Evolutionary conservation across 2,329 filamentous ascomycete genomes (phyloP).

Genomic region (Aureobasidium vineae): DNA sequence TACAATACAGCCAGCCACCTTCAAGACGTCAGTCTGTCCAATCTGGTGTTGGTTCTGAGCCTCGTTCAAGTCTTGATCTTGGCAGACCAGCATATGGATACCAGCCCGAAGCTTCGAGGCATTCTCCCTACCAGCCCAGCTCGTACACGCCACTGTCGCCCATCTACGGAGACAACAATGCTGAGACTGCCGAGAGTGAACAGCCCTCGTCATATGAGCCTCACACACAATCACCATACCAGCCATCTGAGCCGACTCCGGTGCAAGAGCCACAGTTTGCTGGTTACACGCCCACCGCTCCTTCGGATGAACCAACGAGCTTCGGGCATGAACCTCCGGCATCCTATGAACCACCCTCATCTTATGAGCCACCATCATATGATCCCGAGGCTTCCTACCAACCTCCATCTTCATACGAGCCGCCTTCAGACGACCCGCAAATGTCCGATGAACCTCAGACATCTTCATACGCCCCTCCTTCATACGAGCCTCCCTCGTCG

Average conservation of each 20-base stretch:
- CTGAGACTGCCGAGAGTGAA: constrained; percentile 12
- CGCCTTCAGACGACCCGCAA: constrained; percentile 9
- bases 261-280: background rate
- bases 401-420: constrained; percentile 24
- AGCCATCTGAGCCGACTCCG: constrained; percentile 11
- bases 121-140: constrained; percentile 18
- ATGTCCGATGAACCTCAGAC: constrained; percentile 20
- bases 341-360: background rate
- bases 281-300: background rate
- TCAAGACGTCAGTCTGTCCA: constrained; percentile 36
- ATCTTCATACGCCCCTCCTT: constrained; percentile 30
- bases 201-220: background rate
- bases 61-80: constrained; percentile 25
- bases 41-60: constrained; percentile 9
- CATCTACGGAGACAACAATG: constrained; percentile 4
- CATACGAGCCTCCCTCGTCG: constrained; percentile 32
- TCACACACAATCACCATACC: constrained; percentile 1
- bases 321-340: constrained; percentile 17
- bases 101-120: constrained; percentile 26
- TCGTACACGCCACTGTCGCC: constrained; percentile 12
- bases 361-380: constrained; percentile 21
- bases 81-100: constrained; percentile 20
- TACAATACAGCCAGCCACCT: constrained; percentile 33
- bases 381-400: background rate
- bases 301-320: background rate